Evolutionary conservation across 176 grass and related monocot genomes (phyloP).

Genomic region (Oryza nivara): DNA sequence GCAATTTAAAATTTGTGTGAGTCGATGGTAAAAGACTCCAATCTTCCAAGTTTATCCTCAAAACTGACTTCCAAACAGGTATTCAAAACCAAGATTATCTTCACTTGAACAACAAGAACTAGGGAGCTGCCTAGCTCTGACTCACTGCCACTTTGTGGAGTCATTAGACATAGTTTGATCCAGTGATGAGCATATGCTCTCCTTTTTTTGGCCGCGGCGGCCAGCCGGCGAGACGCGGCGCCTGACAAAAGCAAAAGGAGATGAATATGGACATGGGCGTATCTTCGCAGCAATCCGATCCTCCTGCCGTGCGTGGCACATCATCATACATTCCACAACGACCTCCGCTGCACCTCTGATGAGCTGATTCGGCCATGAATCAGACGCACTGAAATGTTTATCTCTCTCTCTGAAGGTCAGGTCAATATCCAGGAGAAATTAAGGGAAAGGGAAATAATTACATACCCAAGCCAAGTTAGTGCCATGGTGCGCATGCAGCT

Average conservation of each 20-base stretch:
- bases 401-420: neutral
- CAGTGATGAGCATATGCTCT: neutral
- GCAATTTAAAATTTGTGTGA: neutral
- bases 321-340: constrained; percentile 1
- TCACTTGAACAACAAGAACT: neutral
- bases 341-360: neutral
- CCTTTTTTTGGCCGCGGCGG: neutral
- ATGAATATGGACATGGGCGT: neutral
- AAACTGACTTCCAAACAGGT: neutral
- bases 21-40: neutral
- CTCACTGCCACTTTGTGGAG: neutral
- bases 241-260: neutral
- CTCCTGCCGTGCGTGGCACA: constrained; percentile 1
- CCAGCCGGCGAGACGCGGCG: constrained; percentile 27
- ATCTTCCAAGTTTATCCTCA: neutral
- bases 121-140: constrained; percentile 11
- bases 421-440: constrained; percentile 35
- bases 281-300: neutral
- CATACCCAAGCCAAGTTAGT: constrained; percentile 6
- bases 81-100: neutral
- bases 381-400: constrained; percentile 8
- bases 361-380: constrained; percentile 42
- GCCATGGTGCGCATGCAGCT: constrained; percentile 24
- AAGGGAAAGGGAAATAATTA: neutral
- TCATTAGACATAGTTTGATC: neutral